These are phyloP conservation scores for Phytopythium delawarense DNA, from an alignment of 352 stramenopile species.

Conservation along the genomic window DNA sequence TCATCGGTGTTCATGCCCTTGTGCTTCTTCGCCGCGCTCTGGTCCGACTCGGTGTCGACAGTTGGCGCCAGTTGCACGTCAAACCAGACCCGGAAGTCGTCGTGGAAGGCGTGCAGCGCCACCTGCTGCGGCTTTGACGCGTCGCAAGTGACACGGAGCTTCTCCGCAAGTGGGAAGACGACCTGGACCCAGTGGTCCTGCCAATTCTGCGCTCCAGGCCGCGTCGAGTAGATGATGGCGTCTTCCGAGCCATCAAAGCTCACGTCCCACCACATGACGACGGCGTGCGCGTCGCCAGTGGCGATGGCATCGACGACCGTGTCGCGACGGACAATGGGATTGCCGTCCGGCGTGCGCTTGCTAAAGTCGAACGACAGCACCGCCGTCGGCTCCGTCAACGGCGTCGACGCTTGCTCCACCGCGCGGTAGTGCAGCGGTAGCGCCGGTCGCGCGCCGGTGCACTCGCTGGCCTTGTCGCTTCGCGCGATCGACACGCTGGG, in stretches of 20 bases:
- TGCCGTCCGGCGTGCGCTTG: constrained; percentile 14
- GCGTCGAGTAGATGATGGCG: constrained; percentile 60
- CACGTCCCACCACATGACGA: constrained; percentile 82
- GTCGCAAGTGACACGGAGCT: constrained; percentile 13
- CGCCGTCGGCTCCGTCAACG: constrained; percentile 33
- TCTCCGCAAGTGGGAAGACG: constrained; percentile 51
- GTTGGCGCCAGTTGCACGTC: constrained; percentile 31
- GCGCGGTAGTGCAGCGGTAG: constrained; percentile 63
- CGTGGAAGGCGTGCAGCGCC: constrained; percentile 51
- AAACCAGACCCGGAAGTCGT: constrained; percentile 81
- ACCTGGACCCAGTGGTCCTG: constrained; percentile 85
- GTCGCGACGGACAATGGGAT: constrained; percentile 22
- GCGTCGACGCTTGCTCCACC: constrained; percentile 27
- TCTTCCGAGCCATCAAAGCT: constrained; percentile 46
- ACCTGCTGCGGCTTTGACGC: constrained; percentile 15
- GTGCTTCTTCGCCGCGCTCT: constrained; percentile 30
- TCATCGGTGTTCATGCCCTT: constrained; percentile 14
- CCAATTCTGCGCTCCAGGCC: constrained; percentile 65
- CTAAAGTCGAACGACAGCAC: constrained; percentile 74
- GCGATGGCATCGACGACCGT: constrained; percentile 30
- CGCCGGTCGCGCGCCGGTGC: constrained; percentile 55
- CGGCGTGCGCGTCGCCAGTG: constrained; percentile 44
- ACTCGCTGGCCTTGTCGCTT: constrained; percentile 52
- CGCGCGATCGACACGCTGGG: constrained; percentile 33
- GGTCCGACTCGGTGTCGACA: constrained; percentile 6